Base-by-base conservation (phyloP, 441 rosid genomes). In the Dalechampia spathulata region DNA sequence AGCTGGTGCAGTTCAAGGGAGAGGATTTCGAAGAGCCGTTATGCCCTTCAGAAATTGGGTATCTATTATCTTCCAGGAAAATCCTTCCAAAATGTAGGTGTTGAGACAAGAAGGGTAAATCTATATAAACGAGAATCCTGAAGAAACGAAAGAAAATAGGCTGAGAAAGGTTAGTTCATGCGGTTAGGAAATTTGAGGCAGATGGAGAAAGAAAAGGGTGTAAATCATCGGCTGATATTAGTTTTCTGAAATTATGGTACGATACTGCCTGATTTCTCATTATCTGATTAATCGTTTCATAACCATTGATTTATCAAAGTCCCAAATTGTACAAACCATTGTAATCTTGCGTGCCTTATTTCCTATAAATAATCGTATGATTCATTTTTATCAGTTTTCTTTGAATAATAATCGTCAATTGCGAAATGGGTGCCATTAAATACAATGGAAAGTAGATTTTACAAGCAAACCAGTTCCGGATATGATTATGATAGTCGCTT, bases 131-230 rank as follows among this genome's bases (percentile, higher is more conserved):
- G 16, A 25, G 2, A 3, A 40, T 1, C 12, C 22, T n/a, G 7
- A 19, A 17, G 43, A 32, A 23, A n/a, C n/a, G 3, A 3, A 15
- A 23, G 0, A 23, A 36, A 5, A 36, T 36, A 11, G 7, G 39
- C 13, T 20, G 1, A 2, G 7, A 27, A 25, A n/a, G 17, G 14
- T 60, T 49, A 17, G 72, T 50, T 61, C 37, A 37, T 17, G 56
- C 50, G 13, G 66, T 61, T 56, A 60, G n/a, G 7, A 43, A 60
- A 55, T 27, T 8, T 41, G 62, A 55, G 65, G 61, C 36, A 36
- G 12, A 36, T 41, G 23, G 43, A 21, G 30, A 39, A 37, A n/a
- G n/a, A 41, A 10, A 36, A 28, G 40, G 17, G 37, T 5, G 19
- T 47, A 39, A 52, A 39, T 38, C n/a, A 13, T 17, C 30, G 40